Conservation (phyloP, 1,139 yeast species). For the Saccharomyces hybrid region DNA sequence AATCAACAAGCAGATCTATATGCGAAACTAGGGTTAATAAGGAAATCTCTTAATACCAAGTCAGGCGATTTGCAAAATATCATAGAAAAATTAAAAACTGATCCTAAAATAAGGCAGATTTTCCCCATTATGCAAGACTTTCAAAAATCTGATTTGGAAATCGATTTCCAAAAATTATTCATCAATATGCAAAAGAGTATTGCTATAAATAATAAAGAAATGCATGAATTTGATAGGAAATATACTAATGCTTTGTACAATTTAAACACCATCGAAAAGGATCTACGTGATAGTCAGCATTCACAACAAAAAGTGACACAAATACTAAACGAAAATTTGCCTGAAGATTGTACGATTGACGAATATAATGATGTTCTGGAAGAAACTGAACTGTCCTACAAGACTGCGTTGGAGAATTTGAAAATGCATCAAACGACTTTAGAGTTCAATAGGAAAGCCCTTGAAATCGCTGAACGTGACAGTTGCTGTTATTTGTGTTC, state of each 20-base stretch:
- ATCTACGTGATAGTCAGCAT: constrained; percentile 9
- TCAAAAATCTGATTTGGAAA: constrained; percentile 13
- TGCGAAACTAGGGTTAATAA: constrained; percentile 44
- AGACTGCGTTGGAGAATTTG: constrained; percentile 50
- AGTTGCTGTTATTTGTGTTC: constrained; percentile 61
- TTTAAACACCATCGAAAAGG: constrained; percentile 13
- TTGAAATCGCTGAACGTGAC: constrained; percentile 49
- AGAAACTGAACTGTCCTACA: constrained; percentile 56
- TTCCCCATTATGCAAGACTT: neutral
- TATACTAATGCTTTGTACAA: constrained; percentile 18
- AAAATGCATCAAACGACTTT: constrained; percentile 61
- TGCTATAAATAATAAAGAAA: constrained; percentile 12
- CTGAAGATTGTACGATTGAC: constrained; percentile 43
- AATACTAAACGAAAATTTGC: constrained; percentile 22
- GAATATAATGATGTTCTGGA: constrained; percentile 43
- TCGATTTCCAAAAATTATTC: constrained; percentile 17
- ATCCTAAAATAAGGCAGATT: constrained; percentile 7
- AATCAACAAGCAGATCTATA: constrained; percentile 54
- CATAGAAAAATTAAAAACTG: constrained; percentile 12
- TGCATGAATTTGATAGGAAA: constrained; percentile 9
- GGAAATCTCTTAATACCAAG: constrained; percentile 19
- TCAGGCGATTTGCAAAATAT: constrained; percentile 12
- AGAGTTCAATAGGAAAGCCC: constrained; percentile 57
- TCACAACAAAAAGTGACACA: constrained; percentile 4
- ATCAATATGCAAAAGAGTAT: constrained; percentile 20